Percentiles rank a stretch among this genome's conserved stretches.
These are phyloP conservation scores for Tolypocladium inflatum DNA, from an alignment of 2,329 filamentous ascomycete species.

Conservation along the genomic window DNA sequence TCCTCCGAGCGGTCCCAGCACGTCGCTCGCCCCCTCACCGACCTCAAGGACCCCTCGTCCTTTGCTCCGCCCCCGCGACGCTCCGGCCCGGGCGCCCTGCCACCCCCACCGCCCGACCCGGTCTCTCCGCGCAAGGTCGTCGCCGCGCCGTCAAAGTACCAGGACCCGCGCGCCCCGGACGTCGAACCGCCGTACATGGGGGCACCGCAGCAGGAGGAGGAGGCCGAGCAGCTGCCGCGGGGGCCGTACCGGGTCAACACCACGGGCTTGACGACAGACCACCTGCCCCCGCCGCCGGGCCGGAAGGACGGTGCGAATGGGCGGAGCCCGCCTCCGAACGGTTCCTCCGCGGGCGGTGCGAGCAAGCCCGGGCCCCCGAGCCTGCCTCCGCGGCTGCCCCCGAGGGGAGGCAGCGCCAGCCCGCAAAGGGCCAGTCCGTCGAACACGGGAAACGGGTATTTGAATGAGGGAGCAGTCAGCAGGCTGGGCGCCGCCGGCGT, in stretches of 20 bases:
- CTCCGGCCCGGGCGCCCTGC: conserved; percentile 24
- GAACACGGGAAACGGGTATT: conserved; percentile 11
- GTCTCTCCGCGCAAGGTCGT: conserved; percentile 15
- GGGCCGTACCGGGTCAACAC: conserved; percentile 62
- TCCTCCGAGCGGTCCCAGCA: conserved; percentile 19
- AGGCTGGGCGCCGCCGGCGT: conserved; percentile 67
- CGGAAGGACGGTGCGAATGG: conserved; percentile 34
- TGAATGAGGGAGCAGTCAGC: conserved; percentile 49
- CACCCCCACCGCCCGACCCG: conserved; percentile 13
- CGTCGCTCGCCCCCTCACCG: conserved; percentile 51
- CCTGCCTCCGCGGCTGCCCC: conserved; percentile 40
- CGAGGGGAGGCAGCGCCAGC: conserved; percentile 3
- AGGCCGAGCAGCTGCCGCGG: conserved; percentile 36
- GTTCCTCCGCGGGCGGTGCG: conserved; percentile 10
- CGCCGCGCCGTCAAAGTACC: conserved; percentile 22
- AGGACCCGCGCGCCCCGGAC: conserved; percentile 15
- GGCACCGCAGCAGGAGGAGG: conserved; percentile 6
- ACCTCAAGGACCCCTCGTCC: conserved; percentile 63
- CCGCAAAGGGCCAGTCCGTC: neutral
- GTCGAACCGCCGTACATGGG: conserved; percentile 6
- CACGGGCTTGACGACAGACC: conserved; percentile 58
- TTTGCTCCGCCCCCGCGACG: conserved; percentile 77
- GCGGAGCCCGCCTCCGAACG: conserved; percentile 19
- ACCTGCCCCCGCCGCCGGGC: conserved; percentile 62
- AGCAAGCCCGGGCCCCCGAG: conserved; percentile 35